These are phyloP conservation scores for Gypsophila paniculata DNA, from an alignment of 179 eudicot species.

Conservation along the genomic window DNA sequence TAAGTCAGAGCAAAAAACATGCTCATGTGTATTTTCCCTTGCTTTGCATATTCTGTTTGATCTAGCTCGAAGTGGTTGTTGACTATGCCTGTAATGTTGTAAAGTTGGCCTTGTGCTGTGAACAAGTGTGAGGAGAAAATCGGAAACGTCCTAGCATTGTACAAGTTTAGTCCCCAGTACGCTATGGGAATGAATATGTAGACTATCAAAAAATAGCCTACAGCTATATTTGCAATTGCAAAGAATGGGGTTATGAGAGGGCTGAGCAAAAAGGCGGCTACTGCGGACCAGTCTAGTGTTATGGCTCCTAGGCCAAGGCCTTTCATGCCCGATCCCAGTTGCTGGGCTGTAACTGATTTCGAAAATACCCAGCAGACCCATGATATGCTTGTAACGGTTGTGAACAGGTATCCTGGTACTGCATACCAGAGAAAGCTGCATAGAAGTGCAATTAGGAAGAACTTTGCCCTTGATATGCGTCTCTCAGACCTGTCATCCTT, in stretches of 20 bases:
- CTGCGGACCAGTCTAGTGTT: conserved; percentile 79
- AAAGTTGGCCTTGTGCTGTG: conserved; percentile 53
- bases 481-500: conserved; percentile 41
- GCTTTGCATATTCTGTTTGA: conserved; percentile 36
- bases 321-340: conserved; percentile 76
- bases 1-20: conserved; percentile 81
- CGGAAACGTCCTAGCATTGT: conserved; percentile 57
- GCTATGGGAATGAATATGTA: conserved; percentile 63
- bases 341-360: conserved; percentile 83
- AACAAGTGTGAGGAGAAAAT: conserved; percentile 77
- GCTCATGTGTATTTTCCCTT: conserved; percentile 74
- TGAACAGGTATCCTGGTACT: conserved; percentile 77
- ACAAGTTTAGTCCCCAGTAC: conserved; percentile 78
- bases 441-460: conserved; percentile 68
- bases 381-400: conserved; percentile 67
- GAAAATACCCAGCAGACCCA: conserved; percentile 83
- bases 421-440: conserved; percentile 75
- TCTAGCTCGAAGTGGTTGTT: conserved; percentile 69
- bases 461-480: conserved; percentile 65
- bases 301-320: conserved; percentile 81
- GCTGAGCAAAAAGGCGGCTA: conserved; percentile 68
- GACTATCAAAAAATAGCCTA: conserved; percentile 54
- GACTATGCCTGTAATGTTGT: conserved; percentile 64
- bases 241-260: conserved; percentile 72
- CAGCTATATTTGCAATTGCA: conserved; percentile 61